Base-by-base conservation (phyloP, 805 yeast species). In the Kodamaea kaohsiungensis region DNA sequence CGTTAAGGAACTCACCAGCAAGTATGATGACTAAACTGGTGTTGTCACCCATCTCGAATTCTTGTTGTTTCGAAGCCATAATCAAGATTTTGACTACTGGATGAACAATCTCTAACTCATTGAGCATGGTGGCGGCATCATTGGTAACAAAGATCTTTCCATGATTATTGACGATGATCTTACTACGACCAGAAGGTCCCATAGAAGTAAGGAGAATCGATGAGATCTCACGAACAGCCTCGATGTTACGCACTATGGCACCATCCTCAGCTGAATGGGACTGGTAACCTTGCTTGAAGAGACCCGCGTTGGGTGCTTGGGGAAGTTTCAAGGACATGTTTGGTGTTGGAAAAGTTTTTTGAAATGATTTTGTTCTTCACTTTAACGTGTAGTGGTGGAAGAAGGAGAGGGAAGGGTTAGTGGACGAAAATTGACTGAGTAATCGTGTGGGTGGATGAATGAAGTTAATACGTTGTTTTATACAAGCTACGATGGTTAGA, bases 141-240 rank as follows among this genome's bases (percentile, higher is more conserved):
- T 90, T 90, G 43, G 98, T 95, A 58, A 95, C 84, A 69, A 91
- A 90, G 19, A 90, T 87, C 67, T 87, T 91, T 56, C 91, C 91
- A 61, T 89, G 73, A 63, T 89, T 83, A 73, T 93, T 93, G 53
- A 95, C 97, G 63, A 95, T 88, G 70, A 95, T 91, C 81, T 95
- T 95, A 73, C 92, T 95, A 66, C 97, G 83, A 51, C 99, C 99
- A 73, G 96, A 89, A 56, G 99, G 99, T 6, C 99, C 99, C 78
- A 95, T 88, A 10, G 97, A 91, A 1, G 98, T 91, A 55, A 92
- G 81, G 58, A 96, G 91, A 84, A 93, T 91, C 52, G 86, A 83
- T 58, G 96, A 84, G 72, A 95, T 88, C 71, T 95, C 98, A 64
- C 96, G 84, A 57, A 95, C 91, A 1, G 99, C 99, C 64, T 88